These are phyloP conservation scores for Solanum microdontum DNA, from an alignment of 257 asterid genomes.

Conservation along the genomic window DNA sequence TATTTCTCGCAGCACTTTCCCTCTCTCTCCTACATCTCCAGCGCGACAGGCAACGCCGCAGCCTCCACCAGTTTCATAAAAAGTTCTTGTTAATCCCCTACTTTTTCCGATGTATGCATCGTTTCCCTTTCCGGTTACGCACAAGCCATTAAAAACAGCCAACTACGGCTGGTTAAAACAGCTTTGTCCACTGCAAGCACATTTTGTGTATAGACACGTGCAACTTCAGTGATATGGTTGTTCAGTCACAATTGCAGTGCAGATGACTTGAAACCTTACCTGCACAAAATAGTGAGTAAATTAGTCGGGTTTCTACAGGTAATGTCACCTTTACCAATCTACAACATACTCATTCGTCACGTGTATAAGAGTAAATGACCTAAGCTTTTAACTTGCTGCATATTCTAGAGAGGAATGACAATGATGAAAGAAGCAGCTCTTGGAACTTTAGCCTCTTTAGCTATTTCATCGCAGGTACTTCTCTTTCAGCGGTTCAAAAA, in stretches of 20 bases:
- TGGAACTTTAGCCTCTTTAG: background rate
- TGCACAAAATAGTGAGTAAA: background rate
- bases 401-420: no score
- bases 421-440: no score
- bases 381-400: background rate
- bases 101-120: no score
- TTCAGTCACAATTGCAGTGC: background rate
- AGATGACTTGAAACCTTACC: background rate
- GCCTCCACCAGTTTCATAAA: no score
- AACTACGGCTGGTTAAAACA: no score
- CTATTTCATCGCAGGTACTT: background rate
- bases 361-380: background rate
- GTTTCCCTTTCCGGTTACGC: no score
- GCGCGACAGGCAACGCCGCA: no score
- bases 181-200: background rate
- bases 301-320: slow-evolving; percentile 1
- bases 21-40: no score
- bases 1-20: no score
- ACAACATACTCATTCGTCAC: background rate
- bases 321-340: background rate
- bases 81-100: no score
- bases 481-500: background rate
- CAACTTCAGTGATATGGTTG: background rate
- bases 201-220: background rate
- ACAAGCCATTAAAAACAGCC: no score